Conservation (phyloP, 2,329 filamentous ascomycete genomes). For the Pseudopithomyces maydicus region DNA sequence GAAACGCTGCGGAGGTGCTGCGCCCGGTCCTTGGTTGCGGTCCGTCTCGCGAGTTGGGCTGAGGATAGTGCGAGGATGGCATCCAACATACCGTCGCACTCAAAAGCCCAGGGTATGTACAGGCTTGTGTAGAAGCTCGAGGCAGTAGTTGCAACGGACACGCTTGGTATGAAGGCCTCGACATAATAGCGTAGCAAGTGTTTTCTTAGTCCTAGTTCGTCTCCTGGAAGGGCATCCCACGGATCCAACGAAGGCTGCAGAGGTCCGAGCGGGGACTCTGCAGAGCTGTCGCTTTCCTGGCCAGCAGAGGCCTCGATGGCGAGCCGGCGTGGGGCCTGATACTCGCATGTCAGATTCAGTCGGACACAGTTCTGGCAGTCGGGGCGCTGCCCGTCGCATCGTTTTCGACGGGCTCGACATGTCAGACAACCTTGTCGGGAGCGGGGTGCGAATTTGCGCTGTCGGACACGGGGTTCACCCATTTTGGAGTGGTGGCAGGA, state of each 20-base stretch:
- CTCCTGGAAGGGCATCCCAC: conserved; percentile 36
- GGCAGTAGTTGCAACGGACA: conserved; percentile 41
- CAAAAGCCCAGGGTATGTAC: conserved; percentile 44
- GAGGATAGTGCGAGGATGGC: conserved; percentile 43
- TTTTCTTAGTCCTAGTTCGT: conserved; percentile 30
- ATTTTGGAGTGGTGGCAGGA: conserved; percentile 23
- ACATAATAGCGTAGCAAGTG: conserved; percentile 42
- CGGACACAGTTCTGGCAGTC: conserved; percentile 42
- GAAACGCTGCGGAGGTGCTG: conserved; percentile 35
- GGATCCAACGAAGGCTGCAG: conserved; percentile 29
- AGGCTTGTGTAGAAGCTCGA: conserved; percentile 42
- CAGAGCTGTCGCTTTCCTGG: conserved; percentile 14
- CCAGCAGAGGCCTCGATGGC: conserved; percentile 10
- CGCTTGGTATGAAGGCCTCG: conserved; percentile 42
- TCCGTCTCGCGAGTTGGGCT: conserved; percentile 39
- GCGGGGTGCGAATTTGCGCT: conserved; percentile 44
- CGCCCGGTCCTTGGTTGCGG: conserved; percentile 30
- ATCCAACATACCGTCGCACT: conserved; percentile 42
- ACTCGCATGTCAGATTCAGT: conserved; percentile 42
- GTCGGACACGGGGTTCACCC: conserved; percentile 38
- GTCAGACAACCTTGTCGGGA: conserved; percentile 43
- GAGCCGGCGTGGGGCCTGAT: conserved; percentile 38
- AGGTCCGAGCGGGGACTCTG: conserved; percentile 21
- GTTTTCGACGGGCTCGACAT: conserved; percentile 40
- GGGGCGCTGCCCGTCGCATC: conserved; percentile 41